Evolutionary conservation across 495 filamentous ascomycete genomes (phyloP), one percentile per base, ranked within the genome.

Genomic region (Elasticomyces elasticus): DNA sequence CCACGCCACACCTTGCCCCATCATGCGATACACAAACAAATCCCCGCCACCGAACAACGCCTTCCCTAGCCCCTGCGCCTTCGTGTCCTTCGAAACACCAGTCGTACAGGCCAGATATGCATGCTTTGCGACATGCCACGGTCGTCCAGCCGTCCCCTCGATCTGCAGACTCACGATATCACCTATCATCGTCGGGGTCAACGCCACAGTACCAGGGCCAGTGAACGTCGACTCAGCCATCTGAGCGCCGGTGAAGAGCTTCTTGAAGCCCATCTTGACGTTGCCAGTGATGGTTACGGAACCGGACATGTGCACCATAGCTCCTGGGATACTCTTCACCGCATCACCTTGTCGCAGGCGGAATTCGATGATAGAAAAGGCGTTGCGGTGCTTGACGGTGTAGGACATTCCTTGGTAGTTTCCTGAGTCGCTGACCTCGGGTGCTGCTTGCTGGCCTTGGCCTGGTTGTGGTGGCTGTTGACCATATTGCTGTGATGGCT

Each of bases 1-100:
- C 84, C 89, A 97, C 25, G 95, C 54, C 24, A 96, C 63, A 0
- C 91, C 91, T 5, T 67, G 73, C 0, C 89, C 89, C 7, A 69
- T 75, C 19, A 96, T 84, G 66, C 85, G 87, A 66, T 92, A 92
- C 6, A 96, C 80, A 71, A 92, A 95, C 40, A 95, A 64, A 1
- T 92, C 91, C 66, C 95, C 91, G 0, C 91, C 91, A 6, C 81
- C 86, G 69, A 97, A 95, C 70, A 96, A 82, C 2, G 82, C 87
- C 68, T 97, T 97, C 22, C 82, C 77, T 15, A 97, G 70, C 1
- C 87, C 76, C 64, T 96, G 91, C 19, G 80, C 76, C 69, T 94
- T 85, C 60, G 91, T 87, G 37, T 95, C 84, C 62, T 87, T 88
- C 2, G 77, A 58, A 9, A 97, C 73, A 1, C 83, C 86, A 58